Conservation (phyloP, 2,329 filamentous ascomycete genomes). For the Chrysoporthe deuterocubensis region DNA sequence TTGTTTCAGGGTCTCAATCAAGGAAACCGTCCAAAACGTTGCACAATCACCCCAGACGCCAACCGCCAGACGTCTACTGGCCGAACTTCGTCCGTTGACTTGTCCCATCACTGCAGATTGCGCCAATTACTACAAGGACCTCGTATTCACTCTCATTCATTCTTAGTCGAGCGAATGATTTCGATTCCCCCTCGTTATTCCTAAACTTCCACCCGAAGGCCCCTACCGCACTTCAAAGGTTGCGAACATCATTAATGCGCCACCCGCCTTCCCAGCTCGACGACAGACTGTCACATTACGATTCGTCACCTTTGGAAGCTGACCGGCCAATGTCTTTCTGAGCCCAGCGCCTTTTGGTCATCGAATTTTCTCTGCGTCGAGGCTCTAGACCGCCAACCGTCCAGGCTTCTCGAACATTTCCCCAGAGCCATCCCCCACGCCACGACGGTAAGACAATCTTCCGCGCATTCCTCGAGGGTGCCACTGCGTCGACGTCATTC, state of each 20-base stretch:
- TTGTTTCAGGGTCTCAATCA: constrained; percentile 18
- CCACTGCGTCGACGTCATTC: constrained; percentile 23
- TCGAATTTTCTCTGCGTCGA: not conserved
- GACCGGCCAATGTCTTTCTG: constrained; percentile 1
- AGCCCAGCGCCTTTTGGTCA: not conserved
- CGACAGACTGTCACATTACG: constrained; percentile 15
- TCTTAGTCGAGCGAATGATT: not conserved
- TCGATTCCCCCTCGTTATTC: constrained; percentile 11
- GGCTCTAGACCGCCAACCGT: not conserved
- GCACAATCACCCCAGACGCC: not conserved
- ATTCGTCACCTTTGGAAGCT: constrained; percentile 12
- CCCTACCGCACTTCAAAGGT: constrained; percentile 14
- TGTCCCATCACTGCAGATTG: not conserved
- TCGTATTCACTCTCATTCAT: not conserved
- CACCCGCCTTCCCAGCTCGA: constrained; percentile 14
- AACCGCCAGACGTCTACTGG: constrained; percentile 12
- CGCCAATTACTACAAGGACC: not conserved
- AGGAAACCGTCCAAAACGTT: constrained; percentile 18
- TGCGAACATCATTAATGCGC: constrained; percentile 24
- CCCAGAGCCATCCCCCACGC: constrained; percentile 9
- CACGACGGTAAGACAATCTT: constrained; percentile 15
- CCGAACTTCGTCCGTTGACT: constrained; percentile 4
- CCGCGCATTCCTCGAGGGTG: constrained; percentile 21
- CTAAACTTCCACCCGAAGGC: constrained; percentile 13
- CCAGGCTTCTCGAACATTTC: constrained; percentile 8